These are phyloP conservation scores for Ascochyta pisi DNA, from an alignment of 2,329 filamentous ascomycete species.

Conservation along the genomic window DNA sequence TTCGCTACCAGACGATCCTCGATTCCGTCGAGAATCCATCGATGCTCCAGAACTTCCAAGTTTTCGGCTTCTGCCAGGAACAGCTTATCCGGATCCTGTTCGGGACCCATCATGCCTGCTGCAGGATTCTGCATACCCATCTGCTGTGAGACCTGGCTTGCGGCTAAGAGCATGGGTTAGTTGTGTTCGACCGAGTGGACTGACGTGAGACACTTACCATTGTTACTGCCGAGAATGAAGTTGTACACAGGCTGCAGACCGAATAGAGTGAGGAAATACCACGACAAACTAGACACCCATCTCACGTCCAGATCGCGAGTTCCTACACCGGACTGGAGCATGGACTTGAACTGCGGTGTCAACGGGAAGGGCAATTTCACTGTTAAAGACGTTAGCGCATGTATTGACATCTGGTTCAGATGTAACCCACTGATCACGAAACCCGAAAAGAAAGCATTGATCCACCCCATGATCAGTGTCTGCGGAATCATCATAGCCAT, in stretches of 20 bases:
- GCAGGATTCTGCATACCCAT: constrained; percentile 78
- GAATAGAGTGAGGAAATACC: constrained; percentile 98
- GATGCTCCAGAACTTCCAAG: constrained; percentile 90
- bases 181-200: constrained; percentile 10
- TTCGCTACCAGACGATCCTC: constrained; percentile 78
- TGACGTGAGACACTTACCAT: constrained; percentile 67
- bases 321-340: constrained; percentile 96
- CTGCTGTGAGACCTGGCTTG: constrained; percentile 87
- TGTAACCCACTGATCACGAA: constrained; percentile 81
- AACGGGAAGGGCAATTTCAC: constrained; percentile 98
- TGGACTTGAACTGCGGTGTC: constrained; percentile 98
- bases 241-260: constrained; percentile 97
- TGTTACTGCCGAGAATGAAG: constrained; percentile 94
- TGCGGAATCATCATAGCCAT: constrained; percentile 99
- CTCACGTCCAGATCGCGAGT: constrained; percentile 95
- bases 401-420: no score
- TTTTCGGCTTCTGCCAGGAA: constrained; percentile 95
- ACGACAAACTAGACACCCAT: constrained; percentile 98
- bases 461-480: constrained; percentile 99
- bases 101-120: constrained; percentile 84
- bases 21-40: constrained; percentile 86
- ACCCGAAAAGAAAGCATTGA: constrained; percentile 98
- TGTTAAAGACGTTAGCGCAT: constrained; percentile 34
- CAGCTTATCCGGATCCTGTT: constrained; percentile 93
- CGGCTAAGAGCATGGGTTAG: constrained; percentile 65